These are phyloP conservation scores for Nymphaea thermarum DNA, from an alignment of 164 flowering plant genomes.

Conservation along the genomic window DNA sequence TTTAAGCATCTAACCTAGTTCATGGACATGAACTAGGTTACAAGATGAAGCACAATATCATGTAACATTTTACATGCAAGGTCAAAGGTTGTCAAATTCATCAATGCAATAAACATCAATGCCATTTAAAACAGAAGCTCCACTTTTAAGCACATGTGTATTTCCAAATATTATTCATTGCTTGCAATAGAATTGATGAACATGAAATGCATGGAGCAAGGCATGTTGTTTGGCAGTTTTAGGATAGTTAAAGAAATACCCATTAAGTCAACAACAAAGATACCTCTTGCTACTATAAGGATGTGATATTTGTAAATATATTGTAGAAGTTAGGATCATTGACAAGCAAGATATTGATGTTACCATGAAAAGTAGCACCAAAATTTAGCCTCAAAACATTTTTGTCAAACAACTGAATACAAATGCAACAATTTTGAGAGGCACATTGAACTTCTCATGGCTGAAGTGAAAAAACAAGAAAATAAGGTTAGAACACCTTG, in stretches of 20 bases:
- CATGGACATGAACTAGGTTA: neutral
- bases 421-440: neutral
- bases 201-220: too few species aligned
- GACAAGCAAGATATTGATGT: slow-evolving; percentile 88
- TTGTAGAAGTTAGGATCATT: slow-evolving; percentile 95
- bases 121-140: slow-evolving; percentile 91
- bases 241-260: slow-evolving; percentile 90
- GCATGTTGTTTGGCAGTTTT: slow-evolving; percentile 94
- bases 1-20: too few species aligned
- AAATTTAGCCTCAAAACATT: slow-evolving; percentile 71
- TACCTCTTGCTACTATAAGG: slow-evolving; percentile 98
- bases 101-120: slow-evolving; percentile 94
- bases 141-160: slow-evolving; percentile 87
- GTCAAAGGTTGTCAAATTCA: slow-evolving; percentile 98
- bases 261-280: slow-evolving; percentile 96
- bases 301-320: slow-evolving; percentile 95
- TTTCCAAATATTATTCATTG: neutral
- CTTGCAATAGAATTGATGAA: too few species aligned
- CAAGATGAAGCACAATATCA: slow-evolving; percentile 36
- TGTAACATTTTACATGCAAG: slow-evolving; percentile 96
- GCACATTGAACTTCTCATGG: too few species aligned
- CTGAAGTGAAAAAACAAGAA: neutral
- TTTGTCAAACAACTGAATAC: slow-evolving; percentile 78
- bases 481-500: slow-evolving; percentile 40
- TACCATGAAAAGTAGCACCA: slow-evolving; percentile 94